Conservation (phyloP, 1,284 basidiomycete species). For the Irpex sp. region DNA sequence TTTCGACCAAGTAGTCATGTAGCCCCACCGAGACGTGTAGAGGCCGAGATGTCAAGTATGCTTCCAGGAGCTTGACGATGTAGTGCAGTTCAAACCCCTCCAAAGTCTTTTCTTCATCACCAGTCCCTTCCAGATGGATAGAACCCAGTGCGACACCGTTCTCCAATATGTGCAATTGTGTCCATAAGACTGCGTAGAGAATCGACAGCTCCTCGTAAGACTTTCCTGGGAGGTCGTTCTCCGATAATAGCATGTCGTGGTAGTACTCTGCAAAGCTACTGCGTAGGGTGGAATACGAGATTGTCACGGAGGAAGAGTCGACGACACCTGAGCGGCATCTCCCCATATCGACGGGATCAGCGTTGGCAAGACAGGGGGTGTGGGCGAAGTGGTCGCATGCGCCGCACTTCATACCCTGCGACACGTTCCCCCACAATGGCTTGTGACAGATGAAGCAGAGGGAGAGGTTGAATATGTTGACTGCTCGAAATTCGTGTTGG, state of each 20-base stretch:
- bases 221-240: slow-evolving; percentile 39
- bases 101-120: slow-evolving; percentile 31
- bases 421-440: slow-evolving; percentile 69
- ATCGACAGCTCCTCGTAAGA: slow-evolving; percentile 71
- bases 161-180: slow-evolving; percentile 61
- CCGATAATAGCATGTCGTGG: slow-evolving; percentile 37
- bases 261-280: slow-evolving; percentile 54
- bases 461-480: slow-evolving; percentile 70
- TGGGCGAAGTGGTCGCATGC: slow-evolving; percentile 66
- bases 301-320: slow-evolving; percentile 47
- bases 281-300: slow-evolving; percentile 46
- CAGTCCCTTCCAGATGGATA: slow-evolving; percentile 40
- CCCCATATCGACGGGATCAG: slow-evolving; percentile 23
- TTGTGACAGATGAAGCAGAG: slow-evolving; percentile 63
- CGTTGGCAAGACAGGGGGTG: slow-evolving; percentile 41
- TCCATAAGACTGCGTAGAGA: slow-evolving; percentile 55
- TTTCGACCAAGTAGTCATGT: slow-evolving; percentile 52
- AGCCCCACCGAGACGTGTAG: slow-evolving; percentile 42
- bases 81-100: slow-evolving; percentile 54
- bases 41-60: slow-evolving; percentile 39
- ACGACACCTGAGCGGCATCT: slow-evolving; percentile 36
- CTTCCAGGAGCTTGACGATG: slow-evolving; percentile 48
- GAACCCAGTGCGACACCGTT: slow-evolving; percentile 67
- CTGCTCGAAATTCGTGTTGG: slow-evolving; percentile 48
- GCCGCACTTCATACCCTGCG: slow-evolving; percentile 63